Conservation (phyloP, 352 stramenopile genomes). For the Phytopythium mirpurense region DNA sequence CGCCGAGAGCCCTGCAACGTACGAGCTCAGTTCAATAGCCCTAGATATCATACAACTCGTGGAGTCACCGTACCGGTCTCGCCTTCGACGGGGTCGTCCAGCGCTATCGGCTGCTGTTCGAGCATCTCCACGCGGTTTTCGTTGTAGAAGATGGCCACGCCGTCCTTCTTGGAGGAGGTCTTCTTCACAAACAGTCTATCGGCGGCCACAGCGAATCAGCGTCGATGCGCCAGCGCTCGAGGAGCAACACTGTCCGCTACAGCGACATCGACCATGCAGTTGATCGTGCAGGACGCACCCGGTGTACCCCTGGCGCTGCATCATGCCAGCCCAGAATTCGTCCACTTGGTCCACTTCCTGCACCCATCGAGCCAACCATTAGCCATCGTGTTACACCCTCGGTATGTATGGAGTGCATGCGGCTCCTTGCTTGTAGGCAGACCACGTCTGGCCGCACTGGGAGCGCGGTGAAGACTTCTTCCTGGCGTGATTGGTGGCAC, state of each 20-base stretch:
- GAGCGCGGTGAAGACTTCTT: constrained; percentile 46
- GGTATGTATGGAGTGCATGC: not conserved
- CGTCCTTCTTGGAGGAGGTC: constrained; percentile 50
- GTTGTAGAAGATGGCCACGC: constrained; percentile 73
- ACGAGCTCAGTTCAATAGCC: not conserved
- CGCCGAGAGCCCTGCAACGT: constrained; percentile 32
- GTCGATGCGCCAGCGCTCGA: not conserved
- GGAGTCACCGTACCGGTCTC: constrained; percentile 35
- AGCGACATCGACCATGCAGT: too few relatives aligned
- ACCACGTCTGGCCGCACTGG: constrained; percentile 65
- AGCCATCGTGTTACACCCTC: not conserved
- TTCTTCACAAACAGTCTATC: constrained; percentile 74
- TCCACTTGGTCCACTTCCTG: constrained; percentile 79
- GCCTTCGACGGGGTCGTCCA: constrained; percentile 48
- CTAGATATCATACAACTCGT: not conserved
- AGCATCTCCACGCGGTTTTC: constrained; percentile 39
- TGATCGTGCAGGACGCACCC: constrained; percentile 41
- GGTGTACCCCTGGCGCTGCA: constrained; percentile 55
- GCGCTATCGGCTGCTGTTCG: constrained; percentile 26
- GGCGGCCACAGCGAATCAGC: not conserved
- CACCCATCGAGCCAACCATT: not conserved
- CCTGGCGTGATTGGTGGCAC: constrained; percentile 16
- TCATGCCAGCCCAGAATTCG: constrained; percentile 58
- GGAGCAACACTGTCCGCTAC: not conserved
- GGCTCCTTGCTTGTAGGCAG: constrained; percentile 54